phyloP scores from a whole-genome alignment of 768 basidiomycete genomes.

The Termitomyces sp. region DNA sequence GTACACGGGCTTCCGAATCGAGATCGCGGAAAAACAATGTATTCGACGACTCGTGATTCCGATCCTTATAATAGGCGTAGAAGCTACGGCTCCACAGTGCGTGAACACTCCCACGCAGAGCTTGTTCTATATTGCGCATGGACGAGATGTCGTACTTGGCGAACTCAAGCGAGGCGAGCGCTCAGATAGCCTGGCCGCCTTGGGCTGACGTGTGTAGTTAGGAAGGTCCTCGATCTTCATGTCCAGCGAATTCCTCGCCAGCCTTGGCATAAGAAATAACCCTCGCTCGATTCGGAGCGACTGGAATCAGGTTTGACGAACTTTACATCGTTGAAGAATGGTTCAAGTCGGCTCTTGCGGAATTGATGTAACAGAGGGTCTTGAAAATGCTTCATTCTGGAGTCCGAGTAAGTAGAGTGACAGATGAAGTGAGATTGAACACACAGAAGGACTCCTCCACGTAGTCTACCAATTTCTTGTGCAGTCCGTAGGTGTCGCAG shows the following conservation, averaged over 20 bases:
- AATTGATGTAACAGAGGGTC: slow-evolving; percentile 74
- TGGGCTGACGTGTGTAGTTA: not conserved
- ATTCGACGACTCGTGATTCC: not conserved
- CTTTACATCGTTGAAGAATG: slow-evolving; percentile 62
- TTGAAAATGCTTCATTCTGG: slow-evolving; percentile 81
- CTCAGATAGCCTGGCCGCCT: not conserved
- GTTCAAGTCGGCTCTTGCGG: slow-evolving; percentile 49
- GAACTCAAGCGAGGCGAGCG: not conserved
- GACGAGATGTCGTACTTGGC: not conserved
- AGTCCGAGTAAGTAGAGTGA: not conserved
- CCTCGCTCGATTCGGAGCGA: slow-evolving; percentile 73
- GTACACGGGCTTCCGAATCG: not conserved
- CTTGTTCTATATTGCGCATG: not conserved
- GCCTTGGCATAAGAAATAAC: slow-evolving; percentile 83
- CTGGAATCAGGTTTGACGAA: slow-evolving; percentile 83
- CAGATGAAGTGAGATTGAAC: slow-evolving; percentile 12
- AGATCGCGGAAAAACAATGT: not conserved
- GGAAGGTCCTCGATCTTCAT: not conserved
- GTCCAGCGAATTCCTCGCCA: slow-evolving; percentile 36
- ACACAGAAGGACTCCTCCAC: slow-evolving; percentile 59
- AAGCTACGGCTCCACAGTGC: not conserved
- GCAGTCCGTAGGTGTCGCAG: slow-evolving; percentile 47
- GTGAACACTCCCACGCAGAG: not conserved
- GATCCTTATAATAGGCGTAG: not conserved
- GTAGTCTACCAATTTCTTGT: slow-evolving; percentile 34